Conservation (phyloP, 192 early-diverging fungal genomes). For the Umbelopsis sp. region DNA sequence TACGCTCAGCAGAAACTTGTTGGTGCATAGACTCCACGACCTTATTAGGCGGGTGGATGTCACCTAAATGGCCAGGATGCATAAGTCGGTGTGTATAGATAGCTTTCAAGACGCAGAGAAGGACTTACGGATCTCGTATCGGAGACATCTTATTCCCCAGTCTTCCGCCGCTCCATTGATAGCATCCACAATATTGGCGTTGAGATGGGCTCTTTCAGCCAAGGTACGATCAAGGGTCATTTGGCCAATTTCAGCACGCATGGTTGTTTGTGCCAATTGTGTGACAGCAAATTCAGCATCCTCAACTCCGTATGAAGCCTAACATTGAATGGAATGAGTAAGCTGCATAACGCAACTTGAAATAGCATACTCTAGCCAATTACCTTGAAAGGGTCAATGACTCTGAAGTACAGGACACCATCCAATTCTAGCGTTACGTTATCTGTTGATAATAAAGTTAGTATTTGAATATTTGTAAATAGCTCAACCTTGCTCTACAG, state of each 20-base stretch:
- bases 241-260: slow-evolving; percentile 99
- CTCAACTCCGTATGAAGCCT: slow-evolving; percentile 92
- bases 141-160: slow-evolving; percentile 95
- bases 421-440: slow-evolving; percentile 96
- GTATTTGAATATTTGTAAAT: neutral
- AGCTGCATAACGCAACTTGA: neutral
- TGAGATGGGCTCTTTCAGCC: slow-evolving; percentile 91
- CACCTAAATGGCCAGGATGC: slow-evolving; percentile 40
- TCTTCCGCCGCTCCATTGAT: slow-evolving; percentile 92
- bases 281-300: slow-evolving; percentile 94
- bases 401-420: slow-evolving; percentile 95
- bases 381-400: slow-evolving; percentile 90
- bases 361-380: neutral
- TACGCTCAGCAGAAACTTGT: slow-evolving; percentile 95
- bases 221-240: slow-evolving; percentile 96
- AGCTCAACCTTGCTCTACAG: neutral
- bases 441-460: slow-evolving; percentile 52
- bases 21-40: slow-evolving; percentile 98
- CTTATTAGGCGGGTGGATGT: slow-evolving; percentile 93
- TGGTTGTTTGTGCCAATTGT: slow-evolving; percentile 98
- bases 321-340: neutral
- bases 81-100: neutral
- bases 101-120: neutral
- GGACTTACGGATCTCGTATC: slow-evolving; percentile 86
- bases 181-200: slow-evolving; percentile 91